Base-by-base conservation (phyloP, 192 early-diverging fungal genomes). In the Podila verticillata region DNA sequence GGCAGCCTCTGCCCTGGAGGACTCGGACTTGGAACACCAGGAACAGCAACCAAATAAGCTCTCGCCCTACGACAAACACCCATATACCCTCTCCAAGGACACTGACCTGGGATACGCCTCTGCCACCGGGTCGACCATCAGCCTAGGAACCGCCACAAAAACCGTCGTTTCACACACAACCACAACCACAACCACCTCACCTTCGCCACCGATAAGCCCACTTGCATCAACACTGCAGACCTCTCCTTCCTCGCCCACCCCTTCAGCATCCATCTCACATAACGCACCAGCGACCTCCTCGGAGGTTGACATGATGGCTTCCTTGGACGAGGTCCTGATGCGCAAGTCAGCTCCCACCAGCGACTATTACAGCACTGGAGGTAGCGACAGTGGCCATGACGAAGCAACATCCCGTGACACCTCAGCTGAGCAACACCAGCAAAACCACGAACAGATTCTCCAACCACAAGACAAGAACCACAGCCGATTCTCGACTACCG, bases 381-480 rank as follows among this genome's bases (percentile, higher is more conserved):
- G 70, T 3, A 72, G 70, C 29, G 73, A 68, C 24, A 67, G 68
- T 29, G 73, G 73, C 51, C 65, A 63, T 20, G 73, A 74, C 22
- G 73, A 74, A 2, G 68, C 64, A 13, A 32, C 44, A 44, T 30
- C 61, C 39, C 61, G 61, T n/a, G 39, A 22, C 2, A 34, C 65
- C 5, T 36, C 51, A 26, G 22, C 44, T 22, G 20, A 66, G 10
- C 24, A 29, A 19, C 7, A 59, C 30, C 68, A 61, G 63, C 68
- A 28, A 31, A 35, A 44, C 22, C 68, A 70, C 19, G 61, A 72
- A 24, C 62, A 66, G 54, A 47, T 20, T 7, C 4, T 29, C 9
- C 48, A 63, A 72, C 70, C 26, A 20, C 51, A 57, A 39, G 12
- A 39, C n/a, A 0, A 73, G 19, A 60, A 32, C 58, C 20, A 60